A percentile compares a stretch with the other conserved stretches of the same genome.
Conservation (phyloP, 176 grass and related monocot species). For the Aegilops tauschii region DNA sequence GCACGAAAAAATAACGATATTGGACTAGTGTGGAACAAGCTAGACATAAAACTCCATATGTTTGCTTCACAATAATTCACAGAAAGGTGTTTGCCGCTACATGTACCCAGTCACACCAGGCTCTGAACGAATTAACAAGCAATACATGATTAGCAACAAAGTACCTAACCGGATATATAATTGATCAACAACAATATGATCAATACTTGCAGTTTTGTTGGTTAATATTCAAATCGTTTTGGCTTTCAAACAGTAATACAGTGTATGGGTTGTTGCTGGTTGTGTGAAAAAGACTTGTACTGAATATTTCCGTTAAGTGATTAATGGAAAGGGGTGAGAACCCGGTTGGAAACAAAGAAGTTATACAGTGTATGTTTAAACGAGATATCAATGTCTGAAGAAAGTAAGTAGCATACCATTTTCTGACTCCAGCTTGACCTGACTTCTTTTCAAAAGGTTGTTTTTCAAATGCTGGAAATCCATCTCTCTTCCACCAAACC, state of each 20-base stretch:
- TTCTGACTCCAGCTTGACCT: conserved; percentile 65
- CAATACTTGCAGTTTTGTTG: not conserved
- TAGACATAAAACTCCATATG: not conserved
- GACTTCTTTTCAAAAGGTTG: conserved; percentile 69
- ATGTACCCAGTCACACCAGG: not conserved
- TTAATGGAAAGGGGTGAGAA: too few relatives aligned
- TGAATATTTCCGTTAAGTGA: too few relatives aligned
- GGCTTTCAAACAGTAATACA: too few relatives aligned
- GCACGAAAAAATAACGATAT: not conserved
- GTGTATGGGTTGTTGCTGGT: too few relatives aligned
- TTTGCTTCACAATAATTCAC: not conserved
- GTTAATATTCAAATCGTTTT: too few relatives aligned
- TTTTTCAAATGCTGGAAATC: conserved; percentile 80
- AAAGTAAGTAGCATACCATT: conserved; percentile 55
- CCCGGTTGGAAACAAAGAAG: too few relatives aligned
- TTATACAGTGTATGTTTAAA: not conserved
- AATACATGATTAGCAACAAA: not conserved
- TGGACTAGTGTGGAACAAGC: not conserved
- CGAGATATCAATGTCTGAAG: not conserved
- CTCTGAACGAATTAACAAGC: too few relatives aligned
- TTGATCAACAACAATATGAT: not conserved
- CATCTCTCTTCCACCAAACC: conserved; percentile 99
- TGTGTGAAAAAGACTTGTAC: too few relatives aligned
- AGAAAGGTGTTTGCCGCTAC: not conserved
- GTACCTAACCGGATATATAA: not conserved